phyloP scores from a whole-genome alignment of 164 flowering plant genomes.

The Sextonia rubra region DNA sequence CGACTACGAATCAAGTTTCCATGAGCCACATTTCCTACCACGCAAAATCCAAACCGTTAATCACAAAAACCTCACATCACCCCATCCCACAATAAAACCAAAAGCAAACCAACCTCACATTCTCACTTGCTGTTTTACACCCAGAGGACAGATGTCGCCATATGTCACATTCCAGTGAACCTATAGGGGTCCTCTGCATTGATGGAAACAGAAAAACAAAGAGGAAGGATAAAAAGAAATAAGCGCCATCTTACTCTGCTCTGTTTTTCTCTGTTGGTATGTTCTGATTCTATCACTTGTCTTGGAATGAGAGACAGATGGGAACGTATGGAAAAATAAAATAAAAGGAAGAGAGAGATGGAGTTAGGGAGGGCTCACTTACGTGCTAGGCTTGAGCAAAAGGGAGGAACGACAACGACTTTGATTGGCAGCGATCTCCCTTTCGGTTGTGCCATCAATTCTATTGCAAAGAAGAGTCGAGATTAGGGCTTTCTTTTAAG shows the following conservation, averaged over 20 bases:
- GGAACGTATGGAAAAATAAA: too few species aligned
- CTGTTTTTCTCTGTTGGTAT: slow-evolving; percentile 7
- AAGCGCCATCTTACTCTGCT: slow-evolving; percentile 7
- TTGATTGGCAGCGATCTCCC: too few species aligned
- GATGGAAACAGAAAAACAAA: slow-evolving; percentile 5
- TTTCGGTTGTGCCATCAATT: too few species aligned
- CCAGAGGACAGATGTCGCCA: slow-evolving; percentile 37
- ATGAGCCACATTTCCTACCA: slow-evolving; percentile 23
- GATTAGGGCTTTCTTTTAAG: too few species aligned
- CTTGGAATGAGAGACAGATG: not conserved
- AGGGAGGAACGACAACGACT: too few species aligned
- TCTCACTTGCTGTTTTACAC: slow-evolving; percentile 32
- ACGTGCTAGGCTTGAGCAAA: too few species aligned
- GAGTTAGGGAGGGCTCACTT: too few species aligned
- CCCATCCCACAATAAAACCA: not conserved
- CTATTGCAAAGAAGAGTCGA: too few species aligned
- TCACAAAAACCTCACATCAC: not conserved
- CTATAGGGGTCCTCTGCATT: slow-evolving; percentile 34
- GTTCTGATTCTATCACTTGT: slow-evolving; percentile 14
- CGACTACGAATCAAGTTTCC: slow-evolving; percentile 96
- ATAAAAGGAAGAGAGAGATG: too few species aligned
- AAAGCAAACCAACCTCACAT: not conserved
- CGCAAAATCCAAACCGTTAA: not conserved
- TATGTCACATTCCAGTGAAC: slow-evolving; percentile 30
- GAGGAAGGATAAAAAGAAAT: slow-evolving; percentile 10